phyloP scores from a whole-genome alignment of 805 yeast species.

The Kazachstania viticola region DNA sequence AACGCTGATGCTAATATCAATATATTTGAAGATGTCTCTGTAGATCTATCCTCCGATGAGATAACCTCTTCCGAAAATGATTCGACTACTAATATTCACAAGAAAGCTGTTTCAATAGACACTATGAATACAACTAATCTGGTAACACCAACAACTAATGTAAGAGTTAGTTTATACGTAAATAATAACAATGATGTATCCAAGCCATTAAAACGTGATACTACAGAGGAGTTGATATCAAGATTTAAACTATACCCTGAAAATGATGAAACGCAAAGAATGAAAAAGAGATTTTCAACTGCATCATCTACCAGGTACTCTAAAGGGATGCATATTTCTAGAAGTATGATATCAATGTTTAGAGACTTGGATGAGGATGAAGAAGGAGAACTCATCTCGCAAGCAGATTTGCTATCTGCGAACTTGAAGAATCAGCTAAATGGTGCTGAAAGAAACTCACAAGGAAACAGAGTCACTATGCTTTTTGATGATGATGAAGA shows the following conservation, averaged over 20 bases:
- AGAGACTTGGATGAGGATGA: constrained; percentile 23
- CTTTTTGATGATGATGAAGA: constrained; percentile 20
- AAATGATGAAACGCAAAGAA: constrained; percentile 5
- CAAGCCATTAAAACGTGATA: constrained; percentile 18
- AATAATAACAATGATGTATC: constrained; percentile 10
- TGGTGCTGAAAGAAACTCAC: not conserved
- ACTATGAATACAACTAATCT: constrained; percentile 22
- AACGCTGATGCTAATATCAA: constrained; percentile 5
- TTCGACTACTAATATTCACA: constrained; percentile 15
- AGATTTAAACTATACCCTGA: constrained; percentile 23
- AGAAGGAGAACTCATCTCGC: constrained; percentile 1
- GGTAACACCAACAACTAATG: constrained; percentile 22
- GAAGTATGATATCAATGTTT: constrained; percentile 21
- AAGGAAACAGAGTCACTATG: constrained; percentile 21
- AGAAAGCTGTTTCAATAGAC: constrained; percentile 25
- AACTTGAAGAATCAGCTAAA: not conserved
- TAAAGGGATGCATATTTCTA: constrained; percentile 9
- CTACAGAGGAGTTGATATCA: constrained; percentile 26
- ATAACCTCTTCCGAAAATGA: constrained; percentile 11
- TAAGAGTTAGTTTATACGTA: constrained; percentile 23
- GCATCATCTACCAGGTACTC: constrained; percentile 1
- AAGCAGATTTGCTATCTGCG: constrained; percentile 1
- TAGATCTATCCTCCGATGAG: constrained; percentile 13
- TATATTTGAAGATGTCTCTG: constrained; percentile 24
- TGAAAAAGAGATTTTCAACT: constrained; percentile 17